Evolutionary conservation across 306 rosid genomes (phyloP).

Genomic region (Alnus rubra): DNA sequence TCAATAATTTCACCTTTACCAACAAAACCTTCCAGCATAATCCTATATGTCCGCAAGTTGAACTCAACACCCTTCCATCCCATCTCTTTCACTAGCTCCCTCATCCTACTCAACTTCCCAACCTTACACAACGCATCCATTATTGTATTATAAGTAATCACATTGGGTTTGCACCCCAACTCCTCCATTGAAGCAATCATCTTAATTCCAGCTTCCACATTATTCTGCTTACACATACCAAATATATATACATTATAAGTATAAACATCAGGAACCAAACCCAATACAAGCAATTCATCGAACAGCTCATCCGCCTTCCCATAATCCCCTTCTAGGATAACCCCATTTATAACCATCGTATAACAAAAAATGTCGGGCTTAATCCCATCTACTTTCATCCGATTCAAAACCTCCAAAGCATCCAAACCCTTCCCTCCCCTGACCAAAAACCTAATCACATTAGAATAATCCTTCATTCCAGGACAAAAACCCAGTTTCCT

Average conservation of each 20-base stretch:
- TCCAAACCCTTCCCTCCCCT: slow-evolving; percentile 52
- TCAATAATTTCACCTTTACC: slow-evolving; percentile 51
- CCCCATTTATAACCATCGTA: slow-evolving; percentile 65
- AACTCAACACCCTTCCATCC: slow-evolving; percentile 48
- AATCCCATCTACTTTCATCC: slow-evolving; percentile 59
- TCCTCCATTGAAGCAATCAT: slow-evolving; percentile 60
- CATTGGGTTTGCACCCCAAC: slow-evolving; percentile 67
- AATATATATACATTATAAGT: slow-evolving; percentile 66
- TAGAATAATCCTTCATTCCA: slow-evolving; percentile 53
- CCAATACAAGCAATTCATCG: slow-evolving; percentile 75
- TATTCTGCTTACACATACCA: slow-evolving; percentile 70
- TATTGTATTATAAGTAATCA: slow-evolving; percentile 66
- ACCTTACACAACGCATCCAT: slow-evolving; percentile 47
- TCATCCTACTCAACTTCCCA: slow-evolving; percentile 43
- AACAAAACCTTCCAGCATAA: slow-evolving; percentile 60
- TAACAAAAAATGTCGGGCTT: slow-evolving; percentile 77
- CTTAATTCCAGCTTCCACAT: slow-evolving; percentile 46
- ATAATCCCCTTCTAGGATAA: slow-evolving; percentile 47
- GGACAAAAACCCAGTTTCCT: slow-evolving; percentile 64
- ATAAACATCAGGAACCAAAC: slow-evolving; percentile 68
- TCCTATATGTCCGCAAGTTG: slow-evolving; percentile 56
- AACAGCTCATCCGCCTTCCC: slow-evolving; percentile 55
- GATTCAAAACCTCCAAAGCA: slow-evolving; percentile 52
- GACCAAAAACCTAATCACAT: slow-evolving; percentile 56
- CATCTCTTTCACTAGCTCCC: slow-evolving; percentile 56